phyloP scores from a whole-genome alignment of 129 eudicot genomes.

The Flaveria brownii region DNA sequence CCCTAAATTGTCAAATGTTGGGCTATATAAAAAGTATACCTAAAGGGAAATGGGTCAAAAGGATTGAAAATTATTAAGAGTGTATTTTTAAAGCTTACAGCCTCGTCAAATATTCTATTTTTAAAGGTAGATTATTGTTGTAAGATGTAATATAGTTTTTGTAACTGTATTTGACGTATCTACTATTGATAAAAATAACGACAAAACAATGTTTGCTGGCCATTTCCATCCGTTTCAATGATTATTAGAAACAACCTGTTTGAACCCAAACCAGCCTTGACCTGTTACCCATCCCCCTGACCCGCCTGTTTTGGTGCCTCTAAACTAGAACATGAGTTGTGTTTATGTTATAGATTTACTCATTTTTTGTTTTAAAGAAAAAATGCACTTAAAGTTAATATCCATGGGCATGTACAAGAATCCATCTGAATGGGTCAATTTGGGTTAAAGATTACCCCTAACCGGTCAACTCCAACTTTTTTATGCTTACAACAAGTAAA shows the following conservation, averaged over 20 bases:
- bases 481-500: no score
- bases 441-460: neutral
- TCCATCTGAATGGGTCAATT: neutral
- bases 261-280: neutral
- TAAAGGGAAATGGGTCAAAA: neutral
- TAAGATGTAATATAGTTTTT: neutral
- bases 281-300: conserved; percentile 7
- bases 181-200: neutral
- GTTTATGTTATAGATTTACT: neutral
- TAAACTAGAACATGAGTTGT: conserved; percentile 10
- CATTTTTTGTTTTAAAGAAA: neutral
- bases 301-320: neutral
- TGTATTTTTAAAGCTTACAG: neutral
- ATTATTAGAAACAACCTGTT: neutral
- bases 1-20: neutral
- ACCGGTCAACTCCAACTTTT: neutral
- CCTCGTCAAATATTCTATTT: neutral
- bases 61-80: neutral
- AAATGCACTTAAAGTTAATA: neutral
- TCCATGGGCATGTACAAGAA: neutral
- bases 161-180: neutral
- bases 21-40: neutral
- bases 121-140: neutral
- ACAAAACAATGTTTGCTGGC: neutral
- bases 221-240: neutral